phyloP scores from a whole-genome alignment of 495 filamentous ascomycete genomes.

The Penicillium coffeae region DNA sequence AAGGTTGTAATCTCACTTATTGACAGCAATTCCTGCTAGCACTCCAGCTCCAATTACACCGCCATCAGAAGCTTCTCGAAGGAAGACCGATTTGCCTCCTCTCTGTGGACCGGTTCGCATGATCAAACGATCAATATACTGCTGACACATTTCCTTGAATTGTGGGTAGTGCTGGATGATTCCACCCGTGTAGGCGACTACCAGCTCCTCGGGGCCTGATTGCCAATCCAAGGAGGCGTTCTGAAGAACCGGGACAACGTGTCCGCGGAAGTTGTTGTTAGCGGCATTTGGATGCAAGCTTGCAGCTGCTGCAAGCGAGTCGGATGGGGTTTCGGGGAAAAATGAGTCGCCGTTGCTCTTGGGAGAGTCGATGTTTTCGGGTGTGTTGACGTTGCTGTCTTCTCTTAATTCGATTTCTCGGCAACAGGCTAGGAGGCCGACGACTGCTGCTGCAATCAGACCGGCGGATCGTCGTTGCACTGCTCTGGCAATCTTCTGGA shows the following conservation, averaged over 20 bases:
- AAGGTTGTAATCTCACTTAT: constrained; percentile 16
- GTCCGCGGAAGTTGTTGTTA: constrained; percentile 24
- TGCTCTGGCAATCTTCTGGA: constrained; percentile 58
- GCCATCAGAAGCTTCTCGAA: constrained; percentile 69
- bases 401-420: constrained; percentile 56
- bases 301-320: constrained; percentile 8
- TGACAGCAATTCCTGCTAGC: constrained; percentile 56
- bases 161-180: constrained; percentile 74
- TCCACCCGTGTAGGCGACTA: constrained; percentile 74
- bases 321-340: constrained; percentile 2
- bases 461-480: constrained; percentile 67
- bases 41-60: constrained; percentile 75
- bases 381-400: constrained; percentile 39
- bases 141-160: constrained; percentile 66
- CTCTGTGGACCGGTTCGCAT: constrained; percentile 51
- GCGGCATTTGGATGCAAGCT: constrained; percentile 2
- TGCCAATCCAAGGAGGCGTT: constrained; percentile 41
- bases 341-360: constrained; percentile 21
- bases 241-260: constrained; percentile 45
- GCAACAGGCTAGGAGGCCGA: constrained; percentile 64
- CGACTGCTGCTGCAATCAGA: constrained; percentile 66
- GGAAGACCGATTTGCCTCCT: constrained; percentile 55
- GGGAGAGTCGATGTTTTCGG: constrained; percentile 29
- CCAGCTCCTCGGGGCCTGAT: constrained; percentile 56
- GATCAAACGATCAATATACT: constrained; percentile 62